Conservation (phyloP, 305 asterid genomes). For the Plantago coronopus region DNA sequence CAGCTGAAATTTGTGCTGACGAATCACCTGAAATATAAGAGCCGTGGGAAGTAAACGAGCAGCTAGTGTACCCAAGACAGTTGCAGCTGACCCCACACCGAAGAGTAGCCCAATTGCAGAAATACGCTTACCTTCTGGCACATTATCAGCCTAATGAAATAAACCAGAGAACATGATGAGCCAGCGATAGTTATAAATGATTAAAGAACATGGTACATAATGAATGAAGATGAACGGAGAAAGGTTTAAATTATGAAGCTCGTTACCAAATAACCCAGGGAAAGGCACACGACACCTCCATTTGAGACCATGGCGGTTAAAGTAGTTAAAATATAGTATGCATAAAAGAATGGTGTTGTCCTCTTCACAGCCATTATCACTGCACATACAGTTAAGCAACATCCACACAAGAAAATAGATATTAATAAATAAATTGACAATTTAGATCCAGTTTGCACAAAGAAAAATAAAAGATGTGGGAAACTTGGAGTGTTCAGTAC, state of each 20-base stretch:
- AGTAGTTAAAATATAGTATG: constrained; percentile 38
- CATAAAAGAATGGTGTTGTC: constrained; percentile 41
- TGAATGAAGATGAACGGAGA: neutral
- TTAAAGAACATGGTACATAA: too few relatives aligned
- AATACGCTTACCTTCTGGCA: constrained; percentile 47
- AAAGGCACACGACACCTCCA: constrained; percentile 44
- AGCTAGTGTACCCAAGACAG: constrained; percentile 47
- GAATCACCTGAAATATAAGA: constrained; percentile 51
- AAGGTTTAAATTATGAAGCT: neutral
- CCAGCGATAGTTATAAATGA: neutral
- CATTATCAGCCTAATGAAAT: constrained; percentile 48
- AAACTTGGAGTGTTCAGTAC: too few relatives aligned
- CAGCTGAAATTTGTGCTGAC: too few relatives aligned
- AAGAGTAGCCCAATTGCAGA: constrained; percentile 51
- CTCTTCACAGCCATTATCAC: constrained; percentile 44
- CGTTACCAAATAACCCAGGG: constrained; percentile 46
- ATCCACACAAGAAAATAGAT: neutral
- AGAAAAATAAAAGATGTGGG: too few relatives aligned
- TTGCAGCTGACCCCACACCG: constrained; percentile 54
- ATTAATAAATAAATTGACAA: too few relatives aligned
- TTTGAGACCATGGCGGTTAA: constrained; percentile 43
- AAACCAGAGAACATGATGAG: neutral
- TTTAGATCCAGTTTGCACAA: too few relatives aligned
- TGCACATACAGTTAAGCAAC: constrained; percentile 11
- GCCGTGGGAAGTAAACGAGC: constrained; percentile 52